These are phyloP conservation scores for Fusarium annulatum DNA, from an alignment of 2,329 filamentous ascomycete species.

Conservation along the genomic window DNA sequence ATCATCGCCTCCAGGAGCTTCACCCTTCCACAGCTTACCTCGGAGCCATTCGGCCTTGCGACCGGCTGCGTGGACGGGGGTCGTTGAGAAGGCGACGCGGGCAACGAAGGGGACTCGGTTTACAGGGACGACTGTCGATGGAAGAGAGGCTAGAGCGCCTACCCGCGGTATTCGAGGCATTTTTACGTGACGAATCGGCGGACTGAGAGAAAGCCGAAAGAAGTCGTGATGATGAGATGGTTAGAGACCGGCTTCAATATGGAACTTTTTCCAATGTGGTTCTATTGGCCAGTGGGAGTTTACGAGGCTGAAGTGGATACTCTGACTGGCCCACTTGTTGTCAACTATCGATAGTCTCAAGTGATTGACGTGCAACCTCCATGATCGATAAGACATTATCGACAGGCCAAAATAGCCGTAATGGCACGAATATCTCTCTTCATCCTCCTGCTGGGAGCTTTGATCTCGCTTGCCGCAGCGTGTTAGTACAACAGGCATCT, in stretches of 20 bases:
- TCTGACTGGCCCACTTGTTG: slow-evolving; percentile 15
- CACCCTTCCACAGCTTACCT: slow-evolving; percentile 54
- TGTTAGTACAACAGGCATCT: slow-evolving; percentile 50
- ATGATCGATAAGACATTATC: slow-evolving; percentile 16
- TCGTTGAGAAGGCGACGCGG: slow-evolving; percentile 49
- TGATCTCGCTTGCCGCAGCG: slow-evolving; percentile 54
- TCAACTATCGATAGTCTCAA: slow-evolving; percentile 38
- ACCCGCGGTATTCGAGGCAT: slow-evolving; percentile 58
- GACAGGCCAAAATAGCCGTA: slow-evolving; percentile 16
- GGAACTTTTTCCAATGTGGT: slow-evolving; percentile 46
- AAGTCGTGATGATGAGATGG: slow-evolving; percentile 22
- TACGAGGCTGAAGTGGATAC: slow-evolving; percentile 38
- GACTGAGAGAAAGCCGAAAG: slow-evolving; percentile 16
- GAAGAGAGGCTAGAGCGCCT: slow-evolving; percentile 49
- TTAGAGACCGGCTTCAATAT: slow-evolving; percentile 26
- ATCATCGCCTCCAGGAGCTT: slow-evolving; percentile 53
- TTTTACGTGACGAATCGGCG: slow-evolving; percentile 25
- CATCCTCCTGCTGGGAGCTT: slow-evolving; percentile 50
- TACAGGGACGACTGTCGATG: slow-evolving; percentile 40
- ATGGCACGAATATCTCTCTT: slow-evolving; percentile 56
- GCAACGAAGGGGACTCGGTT: slow-evolving; percentile 44
- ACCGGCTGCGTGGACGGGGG: slow-evolving; percentile 40
- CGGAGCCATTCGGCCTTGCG: slow-evolving; percentile 54
- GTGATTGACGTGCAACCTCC: slow-evolving; percentile 28
- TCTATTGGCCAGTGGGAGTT: slow-evolving; percentile 41